Conservation (phyloP, 495 filamentous ascomycete species). For the Aspergillus steynii region DNA sequence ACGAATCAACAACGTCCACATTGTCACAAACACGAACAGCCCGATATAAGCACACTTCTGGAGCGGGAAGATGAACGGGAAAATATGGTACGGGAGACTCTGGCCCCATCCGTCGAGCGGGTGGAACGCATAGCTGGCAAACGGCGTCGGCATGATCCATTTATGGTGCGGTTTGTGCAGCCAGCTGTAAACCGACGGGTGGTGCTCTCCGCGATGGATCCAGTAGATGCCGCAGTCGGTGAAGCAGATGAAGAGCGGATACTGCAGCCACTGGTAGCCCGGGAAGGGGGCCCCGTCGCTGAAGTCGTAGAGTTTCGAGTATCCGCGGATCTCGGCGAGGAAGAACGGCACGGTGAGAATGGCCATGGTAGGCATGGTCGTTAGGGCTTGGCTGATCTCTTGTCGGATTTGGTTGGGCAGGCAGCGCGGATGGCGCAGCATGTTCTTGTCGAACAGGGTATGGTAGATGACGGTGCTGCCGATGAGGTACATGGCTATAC, state of each 20-base stretch:
- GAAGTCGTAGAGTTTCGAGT: conserved; percentile 81
- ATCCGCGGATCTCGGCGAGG: conserved; percentile 77
- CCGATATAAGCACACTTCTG: conserved; percentile 84
- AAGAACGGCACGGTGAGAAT: conserved; percentile 78
- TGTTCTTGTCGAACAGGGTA: conserved; percentile 87
- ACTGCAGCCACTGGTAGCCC: conserved; percentile 78
- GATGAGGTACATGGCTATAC: conserved; percentile 72
- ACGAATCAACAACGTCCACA: conserved; percentile 94
- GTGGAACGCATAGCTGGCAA: conserved; percentile 89
- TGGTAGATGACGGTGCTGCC: conserved; percentile 75
- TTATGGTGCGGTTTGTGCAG: conserved; percentile 98
- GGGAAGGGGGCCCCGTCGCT: conserved; percentile 64
- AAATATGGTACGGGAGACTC: conserved; percentile 90
- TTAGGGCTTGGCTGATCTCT: conserved; percentile 75
- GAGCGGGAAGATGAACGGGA: conserved; percentile 86
- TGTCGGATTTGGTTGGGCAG: conserved; percentile 84
- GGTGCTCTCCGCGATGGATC: conserved; percentile 86
- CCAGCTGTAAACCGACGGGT: conserved; percentile 74
- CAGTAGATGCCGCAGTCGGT: conserved; percentile 91
- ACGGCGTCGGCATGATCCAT: conserved; percentile 97
- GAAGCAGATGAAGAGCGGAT: conserved; percentile 85
- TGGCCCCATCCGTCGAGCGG: conserved; percentile 89
- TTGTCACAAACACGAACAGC: conserved; percentile 85
- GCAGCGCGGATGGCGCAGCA: conserved; percentile 83
- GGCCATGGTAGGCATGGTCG: conserved; percentile 75